Evolutionary conservation across 1,284 basidiomycete species (phyloP).

Genomic region (Austropuccinia psidii): DNA sequence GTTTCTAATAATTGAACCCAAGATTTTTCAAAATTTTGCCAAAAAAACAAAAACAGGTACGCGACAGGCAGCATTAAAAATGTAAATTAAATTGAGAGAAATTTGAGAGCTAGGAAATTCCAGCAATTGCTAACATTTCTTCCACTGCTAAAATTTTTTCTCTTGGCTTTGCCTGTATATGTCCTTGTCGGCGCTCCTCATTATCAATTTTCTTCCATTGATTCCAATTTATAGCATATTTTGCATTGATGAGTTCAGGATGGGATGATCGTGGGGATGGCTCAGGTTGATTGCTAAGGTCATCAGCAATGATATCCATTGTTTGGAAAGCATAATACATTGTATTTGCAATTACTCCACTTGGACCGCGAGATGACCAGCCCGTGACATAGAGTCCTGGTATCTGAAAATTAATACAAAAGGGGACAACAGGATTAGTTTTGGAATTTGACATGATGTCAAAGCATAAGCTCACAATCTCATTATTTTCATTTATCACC

Average conservation of each 20-base stretch:
- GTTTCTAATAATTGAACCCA: no score
- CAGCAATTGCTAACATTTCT: neutral
- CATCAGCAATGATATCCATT: slow-evolving; percentile 57
- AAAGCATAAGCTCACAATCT: slow-evolving; percentile 42
- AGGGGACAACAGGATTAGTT: slow-evolving; percentile 43
- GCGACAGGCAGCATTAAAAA: no score
- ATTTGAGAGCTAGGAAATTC: no score
- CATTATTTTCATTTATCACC: slow-evolving; percentile 45
- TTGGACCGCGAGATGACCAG: slow-evolving; percentile 86
- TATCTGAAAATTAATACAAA: slow-evolving; percentile 42
- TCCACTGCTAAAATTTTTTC: neutral
- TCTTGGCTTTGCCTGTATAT: neutral
- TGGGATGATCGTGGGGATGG: neutral
- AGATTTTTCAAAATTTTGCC: no score
- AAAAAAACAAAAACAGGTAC: no score
- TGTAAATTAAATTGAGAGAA: no score
- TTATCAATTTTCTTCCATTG: neutral
- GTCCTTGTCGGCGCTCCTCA: neutral
- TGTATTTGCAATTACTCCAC: slow-evolving; percentile 83
- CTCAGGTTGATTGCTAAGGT: neutral
- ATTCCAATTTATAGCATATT: neutral
- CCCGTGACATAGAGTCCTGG: slow-evolving; percentile 80
- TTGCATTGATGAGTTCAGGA: neutral
- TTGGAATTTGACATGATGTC: slow-evolving; percentile 47
- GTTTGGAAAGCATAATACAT: slow-evolving; percentile 86